Conservation (phyloP, 805 yeast genomes). For the Ogataea chonburiensis region DNA sequence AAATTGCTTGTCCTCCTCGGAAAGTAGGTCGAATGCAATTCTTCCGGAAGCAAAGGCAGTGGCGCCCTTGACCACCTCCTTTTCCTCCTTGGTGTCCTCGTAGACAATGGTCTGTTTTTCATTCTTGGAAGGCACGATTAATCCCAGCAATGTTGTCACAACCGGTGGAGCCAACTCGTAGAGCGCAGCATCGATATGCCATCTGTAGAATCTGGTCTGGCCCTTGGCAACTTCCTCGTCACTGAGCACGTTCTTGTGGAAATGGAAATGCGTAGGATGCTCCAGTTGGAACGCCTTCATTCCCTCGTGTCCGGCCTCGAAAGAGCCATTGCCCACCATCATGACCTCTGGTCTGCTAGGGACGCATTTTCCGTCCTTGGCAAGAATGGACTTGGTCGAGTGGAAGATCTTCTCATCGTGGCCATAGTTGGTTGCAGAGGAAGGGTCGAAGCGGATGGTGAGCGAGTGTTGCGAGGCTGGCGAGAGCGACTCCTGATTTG, state of each 20-base stretch:
- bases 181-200: slow-evolving; percentile 92
- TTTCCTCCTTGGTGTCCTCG: slow-evolving; percentile 61
- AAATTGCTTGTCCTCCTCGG: slow-evolving; percentile 67
- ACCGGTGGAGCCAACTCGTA: slow-evolving; percentile 85
- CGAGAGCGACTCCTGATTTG: slow-evolving; percentile 61
- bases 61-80: slow-evolving; percentile 77
- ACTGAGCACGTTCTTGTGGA: slow-evolving; percentile 67
- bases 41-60: slow-evolving; percentile 89
- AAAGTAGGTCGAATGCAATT: slow-evolving; percentile 64
- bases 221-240: slow-evolving; percentile 61
- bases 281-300: slow-evolving; percentile 57
- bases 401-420: slow-evolving; percentile 75
- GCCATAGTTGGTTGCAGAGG: slow-evolving; percentile 69
- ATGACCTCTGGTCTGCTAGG: slow-evolving; percentile 88
- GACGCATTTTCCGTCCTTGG: slow-evolving; percentile 77
- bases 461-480: slow-evolving; percentile 76
- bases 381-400: slow-evolving; percentile 63
- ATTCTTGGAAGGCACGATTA: slow-evolving; percentile 70
- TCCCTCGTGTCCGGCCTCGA: slow-evolving; percentile 43
- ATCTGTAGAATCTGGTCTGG: slow-evolving; percentile 81
- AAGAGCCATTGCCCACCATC: slow-evolving; percentile 79
- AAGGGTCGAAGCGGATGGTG: slow-evolving; percentile 77
- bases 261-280: slow-evolving; percentile 81
- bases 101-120: slow-evolving; percentile 65
- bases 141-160: slow-evolving; percentile 80